Conservation (phyloP, 768 basidiomycete genomes). For the Kwoniella sp. region DNA sequence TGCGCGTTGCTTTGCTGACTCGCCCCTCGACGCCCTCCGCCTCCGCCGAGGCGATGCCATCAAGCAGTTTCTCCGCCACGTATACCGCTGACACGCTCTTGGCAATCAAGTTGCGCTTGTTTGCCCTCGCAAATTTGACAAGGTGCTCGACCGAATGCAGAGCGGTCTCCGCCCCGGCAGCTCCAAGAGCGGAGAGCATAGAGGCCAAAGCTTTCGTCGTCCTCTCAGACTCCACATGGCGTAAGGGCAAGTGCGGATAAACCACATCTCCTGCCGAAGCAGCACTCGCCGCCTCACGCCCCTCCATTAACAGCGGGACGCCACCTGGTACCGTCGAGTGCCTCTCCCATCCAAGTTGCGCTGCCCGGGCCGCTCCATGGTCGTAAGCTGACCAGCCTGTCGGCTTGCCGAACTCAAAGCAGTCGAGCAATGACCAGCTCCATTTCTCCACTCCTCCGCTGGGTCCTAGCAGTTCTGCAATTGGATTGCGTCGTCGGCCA, state of each 20-base stretch:
- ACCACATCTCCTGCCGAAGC: not conserved
- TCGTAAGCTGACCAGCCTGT: constrained; percentile 23
- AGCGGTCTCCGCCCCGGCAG: constrained; percentile 63
- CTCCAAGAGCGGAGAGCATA: constrained; percentile 72
- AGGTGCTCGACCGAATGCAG: constrained; percentile 74
- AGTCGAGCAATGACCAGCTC: constrained; percentile 80
- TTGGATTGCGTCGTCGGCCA: constrained; percentile 19
- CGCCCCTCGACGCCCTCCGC: constrained; percentile 24
- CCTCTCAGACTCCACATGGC: constrained; percentile 29
- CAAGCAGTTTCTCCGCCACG: constrained; percentile 72
- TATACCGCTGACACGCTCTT: constrained; percentile 61
- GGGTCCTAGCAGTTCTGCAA: constrained; percentile 65
- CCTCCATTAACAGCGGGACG: not conserved
- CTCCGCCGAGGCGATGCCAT: constrained; percentile 58
- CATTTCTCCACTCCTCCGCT: constrained; percentile 81
- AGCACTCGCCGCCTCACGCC: not conserved
- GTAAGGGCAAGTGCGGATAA: constrained; percentile 41
- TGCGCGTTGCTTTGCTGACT: constrained; percentile 58
- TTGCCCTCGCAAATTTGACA: constrained; percentile 60
- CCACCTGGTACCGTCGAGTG: not conserved
- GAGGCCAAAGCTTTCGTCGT: constrained; percentile 57
- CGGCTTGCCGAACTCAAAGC: constrained; percentile 69
- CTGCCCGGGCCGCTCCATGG: constrained; percentile 14
- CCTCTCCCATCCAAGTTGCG: constrained; percentile 32
- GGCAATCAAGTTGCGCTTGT: constrained; percentile 56